Evolutionary conservation across 306 rosid genomes (phyloP).

Genomic region (Dryas alaskensis): DNA sequence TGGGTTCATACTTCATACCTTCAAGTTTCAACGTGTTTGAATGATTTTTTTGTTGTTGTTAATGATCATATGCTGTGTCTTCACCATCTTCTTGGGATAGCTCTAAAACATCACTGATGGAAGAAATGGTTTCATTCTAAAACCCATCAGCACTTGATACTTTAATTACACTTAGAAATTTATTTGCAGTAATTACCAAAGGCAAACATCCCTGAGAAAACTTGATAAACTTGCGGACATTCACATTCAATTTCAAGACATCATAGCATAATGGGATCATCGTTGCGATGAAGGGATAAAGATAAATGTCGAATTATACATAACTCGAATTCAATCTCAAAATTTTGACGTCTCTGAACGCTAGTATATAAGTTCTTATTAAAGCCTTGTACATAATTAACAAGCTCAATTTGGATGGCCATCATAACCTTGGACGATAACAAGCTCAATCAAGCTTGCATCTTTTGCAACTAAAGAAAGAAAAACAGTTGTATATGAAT

Average conservation of each 20-base stretch:
- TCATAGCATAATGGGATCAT: neutral
- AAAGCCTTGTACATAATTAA: neutral
- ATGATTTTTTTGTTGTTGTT: no score
- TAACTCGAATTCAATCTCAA: conserved; percentile 9
- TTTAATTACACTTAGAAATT: no score
- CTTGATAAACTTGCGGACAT: no score
- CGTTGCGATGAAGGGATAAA: neutral
- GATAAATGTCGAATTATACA: neutral
- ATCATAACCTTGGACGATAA: neutral
- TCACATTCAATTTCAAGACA: neutral
- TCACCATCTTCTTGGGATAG: no score
- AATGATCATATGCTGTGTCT: no score
- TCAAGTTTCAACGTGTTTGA: no score
- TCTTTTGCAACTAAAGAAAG: neutral
- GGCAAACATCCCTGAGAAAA: no score
- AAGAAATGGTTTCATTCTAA: no score
- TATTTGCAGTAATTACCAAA: no score
- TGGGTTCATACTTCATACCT: no score
- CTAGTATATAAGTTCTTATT: neutral
- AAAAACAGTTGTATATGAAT: neutral
- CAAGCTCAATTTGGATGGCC: neutral
- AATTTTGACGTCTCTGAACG: neutral
- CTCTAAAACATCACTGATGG: no score
- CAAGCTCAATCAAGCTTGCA: neutral
- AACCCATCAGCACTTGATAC: no score